Evolutionary conservation across 495 filamentous ascomycete species (phyloP).

Genomic region (Aspergillus panamensis): DNA sequence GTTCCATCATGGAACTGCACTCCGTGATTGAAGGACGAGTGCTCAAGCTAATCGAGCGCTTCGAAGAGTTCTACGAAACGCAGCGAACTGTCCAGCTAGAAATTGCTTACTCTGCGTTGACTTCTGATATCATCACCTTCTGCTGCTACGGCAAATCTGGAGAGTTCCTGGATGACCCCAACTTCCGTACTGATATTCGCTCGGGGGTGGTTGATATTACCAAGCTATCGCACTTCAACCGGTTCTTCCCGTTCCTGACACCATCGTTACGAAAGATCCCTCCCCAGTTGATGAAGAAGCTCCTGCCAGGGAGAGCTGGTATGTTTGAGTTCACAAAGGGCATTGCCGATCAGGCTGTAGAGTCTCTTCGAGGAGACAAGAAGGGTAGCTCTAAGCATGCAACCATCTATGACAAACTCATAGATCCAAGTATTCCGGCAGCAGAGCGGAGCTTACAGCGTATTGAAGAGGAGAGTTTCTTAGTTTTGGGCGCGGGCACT

Average conservation of each 20-base stretch:
- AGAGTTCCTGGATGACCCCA: slow-evolving; percentile 25
- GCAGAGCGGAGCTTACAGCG: neutral
- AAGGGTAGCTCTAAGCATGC: neutral
- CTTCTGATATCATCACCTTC: slow-evolving; percentile 42
- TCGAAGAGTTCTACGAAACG: slow-evolving; percentile 29
- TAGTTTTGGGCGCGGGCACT: neutral
- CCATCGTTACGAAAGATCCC: neutral
- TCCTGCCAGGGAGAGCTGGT: neutral
- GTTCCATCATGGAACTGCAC: slow-evolving; percentile 39
- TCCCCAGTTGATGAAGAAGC: neutral
- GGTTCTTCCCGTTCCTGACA: neutral
- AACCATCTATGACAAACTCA: neutral
- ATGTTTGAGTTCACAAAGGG: neutral
- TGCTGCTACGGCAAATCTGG: slow-evolving; percentile 42
- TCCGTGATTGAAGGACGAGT: slow-evolving; percentile 43
- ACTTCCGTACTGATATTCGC: neutral
- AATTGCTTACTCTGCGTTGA: slow-evolving; percentile 37
- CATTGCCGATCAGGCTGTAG: neutral
- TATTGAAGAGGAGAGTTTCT: neutral
- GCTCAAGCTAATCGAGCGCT: slow-evolving; percentile 33
- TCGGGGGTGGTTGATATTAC: neutral
- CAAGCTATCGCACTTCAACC: neutral
- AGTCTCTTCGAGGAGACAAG: neutral
- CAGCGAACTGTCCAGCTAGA: slow-evolving; percentile 27
- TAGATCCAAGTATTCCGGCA: neutral